Conservation (phyloP, 257 asterid species). For the Jacaranda copaia region DNA sequence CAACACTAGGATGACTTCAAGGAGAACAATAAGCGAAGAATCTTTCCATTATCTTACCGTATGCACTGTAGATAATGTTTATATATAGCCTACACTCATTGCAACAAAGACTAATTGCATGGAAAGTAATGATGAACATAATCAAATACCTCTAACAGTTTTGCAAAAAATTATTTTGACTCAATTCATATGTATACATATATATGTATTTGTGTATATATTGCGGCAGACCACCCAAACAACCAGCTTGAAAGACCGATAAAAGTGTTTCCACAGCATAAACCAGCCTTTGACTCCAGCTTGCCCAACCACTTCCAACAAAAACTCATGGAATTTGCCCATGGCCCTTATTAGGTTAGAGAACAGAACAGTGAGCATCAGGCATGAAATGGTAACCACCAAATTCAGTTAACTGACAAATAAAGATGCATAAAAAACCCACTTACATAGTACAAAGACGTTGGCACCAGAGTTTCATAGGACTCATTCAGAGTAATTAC, state of each 20-base stretch:
- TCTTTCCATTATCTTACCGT: constrained; percentile 7
- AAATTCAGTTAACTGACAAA: not conserved
- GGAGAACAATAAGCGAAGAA: constrained; percentile 17
- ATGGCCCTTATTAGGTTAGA: constrained; percentile 2
- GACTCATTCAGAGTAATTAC: constrained; percentile 92
- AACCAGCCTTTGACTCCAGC: constrained; percentile 3
- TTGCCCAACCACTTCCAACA: constrained; percentile 2
- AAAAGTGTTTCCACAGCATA: too few species aligned
- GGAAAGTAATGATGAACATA: not conserved
- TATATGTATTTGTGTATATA: not conserved
- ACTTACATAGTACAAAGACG: constrained; percentile 89
- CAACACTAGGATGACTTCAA: constrained; percentile 4
- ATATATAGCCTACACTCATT: constrained; percentile 1
- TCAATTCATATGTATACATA: too few species aligned
- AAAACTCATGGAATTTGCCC: constrained; percentile 10
- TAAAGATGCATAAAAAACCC: not conserved
- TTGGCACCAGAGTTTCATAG: constrained; percentile 88
- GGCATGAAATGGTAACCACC: not conserved
- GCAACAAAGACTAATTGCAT: not conserved
- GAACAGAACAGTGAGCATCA: constrained; percentile 14
- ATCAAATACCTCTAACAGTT: not conserved
- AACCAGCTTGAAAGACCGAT: too few species aligned
- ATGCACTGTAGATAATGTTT: not conserved
- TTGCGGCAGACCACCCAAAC: constrained; percentile 3
- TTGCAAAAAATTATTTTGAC: too few species aligned